Percentiles rank a stretch among this genome's conserved stretches.
Conservation (phyloP, 768 basidiomycete genomes). For the Agrocybe praecox region DNA sequence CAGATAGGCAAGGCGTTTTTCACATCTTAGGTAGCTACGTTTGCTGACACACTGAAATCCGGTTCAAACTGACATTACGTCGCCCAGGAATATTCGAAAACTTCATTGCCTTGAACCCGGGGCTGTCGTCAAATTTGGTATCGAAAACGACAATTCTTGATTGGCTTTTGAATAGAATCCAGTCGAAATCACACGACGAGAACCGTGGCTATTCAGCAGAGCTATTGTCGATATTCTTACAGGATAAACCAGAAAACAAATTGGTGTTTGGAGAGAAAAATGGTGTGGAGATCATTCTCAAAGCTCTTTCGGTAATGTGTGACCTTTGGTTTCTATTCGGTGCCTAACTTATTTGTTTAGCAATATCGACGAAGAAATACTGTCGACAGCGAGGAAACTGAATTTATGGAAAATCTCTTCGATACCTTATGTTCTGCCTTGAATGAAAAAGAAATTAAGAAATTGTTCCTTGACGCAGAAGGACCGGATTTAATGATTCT, state of each 20-base stretch:
- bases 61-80: conserved; percentile 1
- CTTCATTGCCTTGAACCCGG: conserved; percentile 82
- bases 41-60: neutral
- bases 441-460: conserved; percentile 77
- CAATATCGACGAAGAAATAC: conserved; percentile 90
- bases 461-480: conserved; percentile 84
- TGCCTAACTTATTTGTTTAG: conserved; percentile 39
- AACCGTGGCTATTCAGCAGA: conserved; percentile 95
- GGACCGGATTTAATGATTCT: conserved; percentile 98
- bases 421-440: conserved; percentile 87
- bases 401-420: conserved; percentile 98
- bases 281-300: conserved; percentile 78
- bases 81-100: conserved; percentile 92
- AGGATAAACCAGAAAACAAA: conserved; percentile 71
- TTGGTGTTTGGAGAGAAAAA: conserved; percentile 69
- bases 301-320: conserved; percentile 76
- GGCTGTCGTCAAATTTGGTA: conserved; percentile 69
- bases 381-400: conserved; percentile 83
- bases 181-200: conserved; percentile 76
- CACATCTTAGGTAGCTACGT: conserved; percentile 74
- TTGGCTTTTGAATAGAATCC: conserved; percentile 82
- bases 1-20: conserved; percentile 90
- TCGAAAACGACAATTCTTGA: conserved; percentile 72
- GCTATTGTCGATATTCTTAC: conserved; percentile 87
- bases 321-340: neutral